Percentiles rank a stretch among this genome's conserved stretches.
phyloP scores from a whole-genome alignment of 1,284 basidiomycete genomes.

The Pholiota adiposa region DNA sequence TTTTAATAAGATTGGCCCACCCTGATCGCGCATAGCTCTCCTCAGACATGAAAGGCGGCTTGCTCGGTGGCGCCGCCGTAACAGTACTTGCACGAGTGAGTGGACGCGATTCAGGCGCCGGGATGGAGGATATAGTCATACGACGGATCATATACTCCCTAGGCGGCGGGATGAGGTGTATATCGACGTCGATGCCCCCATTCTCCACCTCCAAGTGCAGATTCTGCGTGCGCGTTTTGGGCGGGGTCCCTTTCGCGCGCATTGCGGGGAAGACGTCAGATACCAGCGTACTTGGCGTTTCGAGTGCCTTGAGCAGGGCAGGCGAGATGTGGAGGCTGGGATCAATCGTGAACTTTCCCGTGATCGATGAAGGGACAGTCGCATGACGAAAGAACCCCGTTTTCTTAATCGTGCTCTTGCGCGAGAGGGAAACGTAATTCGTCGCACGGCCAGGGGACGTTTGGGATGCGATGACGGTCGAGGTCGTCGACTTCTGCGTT shows the following conservation, averaged over 20 bases:
- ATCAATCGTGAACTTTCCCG: constrained; percentile 25
- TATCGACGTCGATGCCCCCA: constrained; percentile 43
- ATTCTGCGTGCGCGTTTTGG: constrained; percentile 30
- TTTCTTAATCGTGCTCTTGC: constrained; percentile 31
- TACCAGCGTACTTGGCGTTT: constrained; percentile 11
- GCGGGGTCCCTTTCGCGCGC: neutral
- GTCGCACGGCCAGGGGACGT: constrained; percentile 19
- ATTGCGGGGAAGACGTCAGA: neutral
- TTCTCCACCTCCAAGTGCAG: constrained; percentile 42
- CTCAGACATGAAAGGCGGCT: constrained; percentile 4
- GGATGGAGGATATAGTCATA: neutral
- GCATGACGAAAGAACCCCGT: constrained; percentile 16
- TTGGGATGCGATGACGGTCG: neutral
- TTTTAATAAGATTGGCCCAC: neutral
- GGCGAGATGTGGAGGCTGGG: constrained; percentile 22
- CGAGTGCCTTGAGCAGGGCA: constrained; percentile 22
- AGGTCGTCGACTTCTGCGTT: neutral
- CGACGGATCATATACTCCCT: neutral
- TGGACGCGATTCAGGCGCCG: neutral
- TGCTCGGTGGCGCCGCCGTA: neutral
- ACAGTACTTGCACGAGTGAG: neutral
- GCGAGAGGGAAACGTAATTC: constrained; percentile 34
- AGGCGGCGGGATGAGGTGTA: constrained; percentile 32
- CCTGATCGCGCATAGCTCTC: constrained; percentile 7
- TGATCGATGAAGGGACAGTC: constrained; percentile 15